Conservation (phyloP, 1,139 yeast species). For the Candida sp. region DNA sequence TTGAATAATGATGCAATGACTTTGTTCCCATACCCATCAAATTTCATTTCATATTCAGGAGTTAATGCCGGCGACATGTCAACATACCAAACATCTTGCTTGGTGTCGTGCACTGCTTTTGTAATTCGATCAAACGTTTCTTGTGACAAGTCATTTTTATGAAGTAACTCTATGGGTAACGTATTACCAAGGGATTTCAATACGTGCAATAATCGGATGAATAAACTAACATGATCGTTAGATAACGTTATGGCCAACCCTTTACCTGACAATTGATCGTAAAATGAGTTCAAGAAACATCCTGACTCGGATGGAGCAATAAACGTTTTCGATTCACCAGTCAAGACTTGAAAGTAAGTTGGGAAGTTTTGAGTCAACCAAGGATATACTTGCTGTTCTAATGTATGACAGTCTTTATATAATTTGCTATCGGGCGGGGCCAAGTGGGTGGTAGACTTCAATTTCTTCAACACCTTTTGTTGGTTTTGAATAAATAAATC, state of each 20-base stretch:
- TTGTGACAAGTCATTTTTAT: conserved; percentile 17
- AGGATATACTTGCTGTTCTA: conserved; percentile 19
- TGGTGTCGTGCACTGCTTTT: conserved; percentile 21
- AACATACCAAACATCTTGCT: conserved; percentile 40
- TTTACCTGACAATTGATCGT: conserved; percentile 20
- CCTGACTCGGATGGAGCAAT: conserved; percentile 3
- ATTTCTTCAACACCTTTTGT: not conserved
- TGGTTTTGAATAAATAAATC: conserved; percentile 1
- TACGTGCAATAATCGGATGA: conserved; percentile 23
- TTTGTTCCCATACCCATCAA: conserved; percentile 45
- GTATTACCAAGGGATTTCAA: conserved; percentile 24
- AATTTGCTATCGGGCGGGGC: not conserved
- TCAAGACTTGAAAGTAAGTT: conserved; percentile 9
- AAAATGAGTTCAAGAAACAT: conserved; percentile 17
- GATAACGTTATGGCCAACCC: conserved; percentile 36
- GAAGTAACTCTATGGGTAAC: conserved; percentile 34
- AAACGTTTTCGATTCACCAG: conserved; percentile 3
- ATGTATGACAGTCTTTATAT: conserved; percentile 1
- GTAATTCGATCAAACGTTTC: conserved; percentile 19
- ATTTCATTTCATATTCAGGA: conserved; percentile 19
- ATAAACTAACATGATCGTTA: conserved; percentile 22
- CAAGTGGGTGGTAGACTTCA: not conserved
- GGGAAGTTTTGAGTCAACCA: conserved; percentile 25
- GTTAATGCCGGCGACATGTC: conserved; percentile 32
- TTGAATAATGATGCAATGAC: conserved; percentile 47